phyloP scores from a whole-genome alignment of 2,329 filamentous ascomycete genomes.

The Aspergillus versicolor region DNA sequence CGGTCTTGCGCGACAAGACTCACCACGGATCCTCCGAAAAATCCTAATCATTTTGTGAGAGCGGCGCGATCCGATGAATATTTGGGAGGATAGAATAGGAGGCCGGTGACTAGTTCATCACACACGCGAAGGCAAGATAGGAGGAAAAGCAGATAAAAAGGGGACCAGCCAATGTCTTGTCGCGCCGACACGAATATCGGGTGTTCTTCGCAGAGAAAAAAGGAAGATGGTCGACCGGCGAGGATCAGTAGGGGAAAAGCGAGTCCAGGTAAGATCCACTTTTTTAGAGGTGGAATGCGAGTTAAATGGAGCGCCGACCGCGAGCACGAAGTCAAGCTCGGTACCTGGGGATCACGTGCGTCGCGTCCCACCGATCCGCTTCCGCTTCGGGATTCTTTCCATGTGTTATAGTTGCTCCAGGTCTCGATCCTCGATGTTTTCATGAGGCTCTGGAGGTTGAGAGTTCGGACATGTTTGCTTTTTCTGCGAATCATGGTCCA shows the following conservation, averaged over 20 bases:
- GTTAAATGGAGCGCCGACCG: neutral
- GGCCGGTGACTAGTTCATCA: slow-evolving; percentile 2
- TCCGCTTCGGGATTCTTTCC: neutral
- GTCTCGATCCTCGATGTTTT: too few relatives aligned
- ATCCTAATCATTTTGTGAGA: slow-evolving; percentile 30
- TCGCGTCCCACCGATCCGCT: neutral
- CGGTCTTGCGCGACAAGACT: slow-evolving; percentile 7
- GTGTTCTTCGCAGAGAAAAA: neutral
- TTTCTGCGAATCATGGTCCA: too few relatives aligned
- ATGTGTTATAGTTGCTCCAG: too few relatives aligned
- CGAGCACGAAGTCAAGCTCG: neutral
- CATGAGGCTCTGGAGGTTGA: too few relatives aligned
- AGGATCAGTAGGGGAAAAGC: neutral
- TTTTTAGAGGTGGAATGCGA: slow-evolving; percentile 3
- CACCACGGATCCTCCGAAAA: slow-evolving; percentile 38
- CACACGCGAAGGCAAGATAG: neutral
- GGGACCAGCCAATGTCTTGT: slow-evolving; percentile 3
- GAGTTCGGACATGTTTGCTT: too few relatives aligned
- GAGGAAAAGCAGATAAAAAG: neutral
- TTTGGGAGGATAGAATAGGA: neutral
- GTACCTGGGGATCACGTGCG: slow-evolving; percentile 7
- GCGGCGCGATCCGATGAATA: neutral
- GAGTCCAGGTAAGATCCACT: slow-evolving; percentile 4
- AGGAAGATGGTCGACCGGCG: neutral
- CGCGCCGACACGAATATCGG: neutral